Evolutionary conservation across 2,329 filamentous ascomycete genomes (phyloP), one percentile per base, ranked within the genome.

Genomic region (Cladosporium sp.): DNA sequence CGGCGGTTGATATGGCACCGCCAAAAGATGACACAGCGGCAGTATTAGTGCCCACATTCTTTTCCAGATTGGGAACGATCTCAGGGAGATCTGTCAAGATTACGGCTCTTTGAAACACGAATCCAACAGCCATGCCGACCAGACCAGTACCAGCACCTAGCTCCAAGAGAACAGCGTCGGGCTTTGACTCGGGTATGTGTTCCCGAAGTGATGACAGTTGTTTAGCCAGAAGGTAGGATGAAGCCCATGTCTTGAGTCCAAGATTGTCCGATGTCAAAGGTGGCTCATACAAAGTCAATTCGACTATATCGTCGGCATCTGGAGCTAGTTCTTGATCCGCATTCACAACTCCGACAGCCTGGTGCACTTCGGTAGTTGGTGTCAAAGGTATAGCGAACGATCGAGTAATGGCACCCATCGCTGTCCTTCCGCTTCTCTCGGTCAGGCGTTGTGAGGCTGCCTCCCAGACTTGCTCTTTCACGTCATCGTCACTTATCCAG

Each of bases 221-320:
- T 58, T 82, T 85, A 0, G 92, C 86, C 4, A 97, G 82, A 2
- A 95, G 79, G 63, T 90, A 95, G 0, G 90, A 92, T 0, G 90
- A 92, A 1, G 88, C 89, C 93, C 93, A 97, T 0, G 93, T 99
- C 69, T 99, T 97, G 67, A 95, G 78, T 1, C 93, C 93, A 15
- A 97, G 76, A 53, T 88, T 87, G 68, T 96, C 92, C 6, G 87
- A 87, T 0, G 89, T 95, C 50, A 97, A 75, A 1, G 90, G 84
- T 1, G 93, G 93, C 66, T 99, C 93, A 51, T 89, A 80, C 34
- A 99, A 82, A 30, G 79, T 77, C 44, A 99, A 73, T 18, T 52
- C 47, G 29, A 53, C 41, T 4, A 27, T 17, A n/a, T 24, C 22
- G 12, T 49, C 22, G 34, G 15, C 32, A 19, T 29, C n/a, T 12